Base-by-base conservation (phyloP, 179 eudicot species). In the Camellia oleifera region DNA sequence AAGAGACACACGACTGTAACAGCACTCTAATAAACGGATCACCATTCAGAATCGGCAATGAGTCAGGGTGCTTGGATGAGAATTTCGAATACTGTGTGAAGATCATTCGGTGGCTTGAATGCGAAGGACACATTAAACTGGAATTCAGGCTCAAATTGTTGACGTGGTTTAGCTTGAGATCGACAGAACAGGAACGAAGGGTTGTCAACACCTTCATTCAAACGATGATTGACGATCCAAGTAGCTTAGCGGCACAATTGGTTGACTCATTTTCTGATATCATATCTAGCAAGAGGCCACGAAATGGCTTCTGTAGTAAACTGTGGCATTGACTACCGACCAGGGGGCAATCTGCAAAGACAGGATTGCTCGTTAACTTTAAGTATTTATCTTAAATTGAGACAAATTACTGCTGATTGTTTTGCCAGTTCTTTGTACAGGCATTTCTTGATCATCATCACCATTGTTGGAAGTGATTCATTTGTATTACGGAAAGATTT, bases 81-180 rank as follows among this genome's bases (percentile, higher is more conserved):
- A 90, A 88, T 81, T 93, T 88, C 26, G 97, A 93, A 82, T 81
- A 84, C 63, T 91, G 94, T 80, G 93, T 94, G 73, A 90, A 90
- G 92, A 80, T 85, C 72, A 93, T 93, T 56, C 87, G 98, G 26
- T 75, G 79, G 87, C 75, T 93, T 78, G 98, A 94, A 74, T 86
- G 92, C 54, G 80, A 86, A 26, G 96, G 97, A 14, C 79, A 89
- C 70, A 86, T 94, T 26, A 81, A 76, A 65, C 89, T 80, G 83
- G 97, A 90, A 57, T 91, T 93, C 67, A 87, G 98, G 69, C 74
- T 88, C 86, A 94, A 93, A 74, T 78, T 94, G 45, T 81, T 94
- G 53, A 94, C 96, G 20, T 94, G 98, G 98, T 93, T 90, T 83
- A 90, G 97, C 82, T 87, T 91, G 69, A 88, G 92, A 78, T 90